Evolutionary conservation across 1,284 basidiomycete species (phyloP).

Genomic region (Ceratobasidium sp.): DNA sequence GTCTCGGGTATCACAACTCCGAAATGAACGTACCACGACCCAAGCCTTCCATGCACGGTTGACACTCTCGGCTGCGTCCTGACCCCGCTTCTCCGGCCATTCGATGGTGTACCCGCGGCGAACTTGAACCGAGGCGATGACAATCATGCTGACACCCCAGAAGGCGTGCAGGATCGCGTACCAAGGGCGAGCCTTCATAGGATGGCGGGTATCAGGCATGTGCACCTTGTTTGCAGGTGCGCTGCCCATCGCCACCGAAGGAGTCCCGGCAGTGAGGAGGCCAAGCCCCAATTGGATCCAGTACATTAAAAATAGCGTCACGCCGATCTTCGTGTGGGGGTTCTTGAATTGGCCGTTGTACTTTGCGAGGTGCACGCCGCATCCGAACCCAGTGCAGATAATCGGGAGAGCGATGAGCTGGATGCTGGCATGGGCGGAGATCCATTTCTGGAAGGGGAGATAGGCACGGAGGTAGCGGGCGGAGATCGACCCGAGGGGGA

Average conservation of each 20-base stretch:
- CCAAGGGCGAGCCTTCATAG: constrained; percentile 21
- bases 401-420: constrained; percentile 28
- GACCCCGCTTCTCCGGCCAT: constrained; percentile 31
- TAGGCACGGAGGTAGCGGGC: constrained; percentile 36
- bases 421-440: constrained; percentile 20
- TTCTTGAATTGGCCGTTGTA: constrained; percentile 30
- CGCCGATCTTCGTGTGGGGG: constrained; percentile 35
- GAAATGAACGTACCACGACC: constrained; percentile 22
- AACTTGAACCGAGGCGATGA: constrained; percentile 35
- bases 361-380: constrained; percentile 27
- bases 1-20: not conserved
- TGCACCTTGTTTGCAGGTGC: not conserved
- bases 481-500: constrained; percentile 28
- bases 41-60: constrained; percentile 36
- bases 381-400: constrained; percentile 26
- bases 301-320: constrained; percentile 37
- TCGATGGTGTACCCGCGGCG: constrained; percentile 34
- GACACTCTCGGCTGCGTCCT: constrained; percentile 14
- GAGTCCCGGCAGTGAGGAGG: constrained; percentile 10
- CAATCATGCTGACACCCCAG: constrained; percentile 29
- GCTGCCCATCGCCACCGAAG: constrained; percentile 16
- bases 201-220: constrained; percentile 5
- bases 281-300: constrained; percentile 31
- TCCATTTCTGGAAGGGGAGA: constrained; percentile 28
- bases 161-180: constrained; percentile 33